Evolutionary conservation across 2,329 filamentous ascomycete species (phyloP).

Genomic region (Fusarium sp.): DNA sequence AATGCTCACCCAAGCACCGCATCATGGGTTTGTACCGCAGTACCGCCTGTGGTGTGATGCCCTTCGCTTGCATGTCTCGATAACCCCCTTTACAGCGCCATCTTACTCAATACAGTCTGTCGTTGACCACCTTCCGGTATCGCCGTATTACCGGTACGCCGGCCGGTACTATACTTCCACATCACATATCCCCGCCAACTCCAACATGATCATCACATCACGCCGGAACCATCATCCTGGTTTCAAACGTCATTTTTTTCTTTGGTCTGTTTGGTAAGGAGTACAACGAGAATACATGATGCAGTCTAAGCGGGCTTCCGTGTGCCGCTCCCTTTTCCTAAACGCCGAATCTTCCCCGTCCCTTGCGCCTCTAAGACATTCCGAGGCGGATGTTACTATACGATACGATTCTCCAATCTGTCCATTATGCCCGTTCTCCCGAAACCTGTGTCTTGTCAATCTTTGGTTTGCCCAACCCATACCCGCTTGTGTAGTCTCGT

Average conservation of each 20-base stretch:
- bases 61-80: conserved; percentile 14
- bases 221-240: neutral
- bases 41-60: conserved; percentile 15
- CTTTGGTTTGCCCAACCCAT: conserved; percentile 9
- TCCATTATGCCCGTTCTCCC: neutral
- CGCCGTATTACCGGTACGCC: neutral
- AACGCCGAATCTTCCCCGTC: conserved; percentile 42
- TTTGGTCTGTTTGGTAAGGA: conserved; percentile 4
- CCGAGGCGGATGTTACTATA: neutral
- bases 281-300: conserved; percentile 15
- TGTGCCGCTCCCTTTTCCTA: conserved; percentile 17
- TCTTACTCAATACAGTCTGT: neutral
- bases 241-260: neutral
- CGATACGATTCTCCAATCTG: conserved; percentile 4
- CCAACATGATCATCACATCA: neutral
- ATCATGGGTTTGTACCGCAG: conserved; percentile 8
- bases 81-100: neutral
- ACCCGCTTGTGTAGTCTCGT: neutral
- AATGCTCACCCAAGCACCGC: neutral
- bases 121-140: conserved; percentile 8
- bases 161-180: conserved; percentile 1
- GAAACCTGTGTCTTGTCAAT: conserved; percentile 13
- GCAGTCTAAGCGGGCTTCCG: conserved; percentile 23
- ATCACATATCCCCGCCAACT: conserved; percentile 1
- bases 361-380: conserved; percentile 20